Percentiles rank a stretch among this genome's conserved stretches.
phyloP scores from a whole-genome alignment of 2,329 filamentous ascomycete genomes.

The Stagonosporopsis rhizophila region DNA sequence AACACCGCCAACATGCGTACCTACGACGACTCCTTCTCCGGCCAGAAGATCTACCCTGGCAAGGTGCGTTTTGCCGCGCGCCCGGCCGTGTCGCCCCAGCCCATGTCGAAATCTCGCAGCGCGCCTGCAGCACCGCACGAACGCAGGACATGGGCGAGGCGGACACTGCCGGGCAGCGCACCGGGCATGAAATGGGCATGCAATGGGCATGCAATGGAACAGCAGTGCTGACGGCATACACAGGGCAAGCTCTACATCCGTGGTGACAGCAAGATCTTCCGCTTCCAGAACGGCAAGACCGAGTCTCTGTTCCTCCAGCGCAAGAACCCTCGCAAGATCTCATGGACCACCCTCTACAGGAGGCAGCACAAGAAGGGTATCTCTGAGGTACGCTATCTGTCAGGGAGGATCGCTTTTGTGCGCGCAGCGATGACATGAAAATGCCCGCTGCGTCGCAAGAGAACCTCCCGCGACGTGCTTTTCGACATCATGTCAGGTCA shows the following conservation, averaged over 20 bases:
- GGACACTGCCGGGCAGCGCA: conserved; percentile 3
- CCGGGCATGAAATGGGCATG: conserved; percentile 10
- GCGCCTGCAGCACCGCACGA: conserved; percentile 20
- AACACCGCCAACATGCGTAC: conserved; percentile 71
- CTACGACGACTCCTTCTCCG: conserved; percentile 81
- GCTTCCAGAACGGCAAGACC: conserved; percentile 99
- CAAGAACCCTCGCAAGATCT: conserved; percentile 99
- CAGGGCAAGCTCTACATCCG: conserved; percentile 99
- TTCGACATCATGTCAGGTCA: conserved; percentile 17
- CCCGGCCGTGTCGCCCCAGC: conserved; percentile 21
- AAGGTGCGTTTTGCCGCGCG: conserved; percentile 64
- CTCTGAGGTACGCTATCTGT: conserved; percentile 78
- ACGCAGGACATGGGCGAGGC: conserved; percentile 26
- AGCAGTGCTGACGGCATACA: conserved; percentile 41
- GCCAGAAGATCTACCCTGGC: conserved; percentile 80
- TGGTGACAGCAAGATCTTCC: conserved; percentile 99
- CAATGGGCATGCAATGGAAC: conserved; percentile 18
- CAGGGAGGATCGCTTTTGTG: conserved; percentile 15
- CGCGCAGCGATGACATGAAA: conserved; percentile 30
- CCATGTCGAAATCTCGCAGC: conserved; percentile 35
- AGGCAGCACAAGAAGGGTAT: conserved; percentile 99
- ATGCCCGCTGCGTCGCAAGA: conserved; percentile 20
- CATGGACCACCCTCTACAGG: conserved; percentile 98
- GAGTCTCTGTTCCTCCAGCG: conserved; percentile 99
- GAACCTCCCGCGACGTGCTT: conserved; percentile 18